phyloP scores from a whole-genome alignment of 192 early-diverging fungal genomes.

The Jimgerdemannia lactiflua region DNA sequence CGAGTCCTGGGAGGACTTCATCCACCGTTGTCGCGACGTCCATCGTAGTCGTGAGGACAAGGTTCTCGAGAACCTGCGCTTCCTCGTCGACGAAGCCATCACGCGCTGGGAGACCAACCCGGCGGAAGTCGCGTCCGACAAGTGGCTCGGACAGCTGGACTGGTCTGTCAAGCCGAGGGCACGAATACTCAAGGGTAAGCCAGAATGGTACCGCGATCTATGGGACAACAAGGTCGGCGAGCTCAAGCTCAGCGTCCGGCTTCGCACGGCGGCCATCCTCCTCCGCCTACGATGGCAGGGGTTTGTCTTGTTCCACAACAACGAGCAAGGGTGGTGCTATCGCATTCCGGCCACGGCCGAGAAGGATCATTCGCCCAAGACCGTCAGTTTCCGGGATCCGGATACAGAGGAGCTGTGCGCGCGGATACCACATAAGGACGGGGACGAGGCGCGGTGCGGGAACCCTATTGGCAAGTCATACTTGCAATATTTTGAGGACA shows the following conservation, averaged over 20 bases:
- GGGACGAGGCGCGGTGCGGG: slow-evolving; percentile 73
- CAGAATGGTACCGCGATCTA: slow-evolving; percentile 82
- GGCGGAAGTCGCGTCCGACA: slow-evolving; percentile 46
- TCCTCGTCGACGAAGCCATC: slow-evolving; percentile 33
- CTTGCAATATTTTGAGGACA: slow-evolving; percentile 74
- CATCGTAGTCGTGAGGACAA: not conserved
- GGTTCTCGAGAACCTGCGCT: slow-evolving; percentile 34
- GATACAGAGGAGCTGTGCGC: slow-evolving; percentile 43
- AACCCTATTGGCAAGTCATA: slow-evolving; percentile 88
- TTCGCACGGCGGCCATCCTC: slow-evolving; percentile 76
- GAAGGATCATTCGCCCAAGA: slow-evolving; percentile 10
- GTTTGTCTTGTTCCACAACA: slow-evolving; percentile 73
- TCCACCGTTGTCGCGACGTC: slow-evolving; percentile 16
- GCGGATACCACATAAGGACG: slow-evolving; percentile 85
- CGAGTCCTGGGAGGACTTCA: slow-evolving; percentile 76
- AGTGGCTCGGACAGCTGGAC: slow-evolving; percentile 82
- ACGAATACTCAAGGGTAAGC: slow-evolving; percentile 49
- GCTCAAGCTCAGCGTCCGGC: slow-evolving; percentile 67
- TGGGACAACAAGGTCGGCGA: slow-evolving; percentile 57
- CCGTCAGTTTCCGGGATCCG: slow-evolving; percentile 32
- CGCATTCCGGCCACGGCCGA: slow-evolving; percentile 26
- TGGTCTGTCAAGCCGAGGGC: slow-evolving; percentile 58
- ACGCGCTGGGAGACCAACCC: slow-evolving; percentile 11
- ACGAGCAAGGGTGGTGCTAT: slow-evolving; percentile 79
- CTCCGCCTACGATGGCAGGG: slow-evolving; percentile 81